Base-by-base conservation (phyloP, 495 filamentous ascomycete genomes). In the Mytilinidion resinicola region DNA sequence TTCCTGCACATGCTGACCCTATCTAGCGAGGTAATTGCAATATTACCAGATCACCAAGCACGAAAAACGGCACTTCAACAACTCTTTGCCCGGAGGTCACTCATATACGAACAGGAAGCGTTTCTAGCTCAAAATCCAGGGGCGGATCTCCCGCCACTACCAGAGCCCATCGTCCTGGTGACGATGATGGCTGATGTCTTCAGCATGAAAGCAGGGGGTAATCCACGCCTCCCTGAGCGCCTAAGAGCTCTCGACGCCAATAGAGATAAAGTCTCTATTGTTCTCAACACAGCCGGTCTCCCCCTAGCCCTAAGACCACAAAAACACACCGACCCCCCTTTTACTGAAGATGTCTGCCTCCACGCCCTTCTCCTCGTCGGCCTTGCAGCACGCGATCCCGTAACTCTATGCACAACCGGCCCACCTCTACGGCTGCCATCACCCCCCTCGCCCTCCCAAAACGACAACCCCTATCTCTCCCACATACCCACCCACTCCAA, bases 181-280 rank as follows among this genome's bases (percentile, higher is more conserved):
- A 57, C 67, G 1, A 56, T 60, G 0, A 62, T 69, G 15, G 57
- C 69, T 1, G 64, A 67, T n/a, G 63, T 67, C 35, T 69, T 71
- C 51, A 47, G 35, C 7, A 60, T 65, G 69, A 66, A 67, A 37
- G 62, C 69, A 21, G 64, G 67, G 4, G 69, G 69, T 9, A 66
- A 69, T 53, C 64, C 64, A 9, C 36, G 62, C 6, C 65, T 69
- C 9, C 60, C 67, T 2, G 64, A 60, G 41, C 55, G 57, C 33
- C 59, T 67, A 15, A 44, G 67, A 17, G 50, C 49, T 19, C 60
- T 68, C 11, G 64, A 66, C 47, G 69, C 69, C 10, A 61, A 64
- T 37, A 67, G 68, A 42, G 69, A 69, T 51, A 63, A 66, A 41
- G 53, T 65, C 2, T 64, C 62, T 11, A 69, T 71, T 33, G 62